phyloP scores from a whole-genome alignment of 148 eudicot genomes.

The Fagopyrum tataricum region DNA sequence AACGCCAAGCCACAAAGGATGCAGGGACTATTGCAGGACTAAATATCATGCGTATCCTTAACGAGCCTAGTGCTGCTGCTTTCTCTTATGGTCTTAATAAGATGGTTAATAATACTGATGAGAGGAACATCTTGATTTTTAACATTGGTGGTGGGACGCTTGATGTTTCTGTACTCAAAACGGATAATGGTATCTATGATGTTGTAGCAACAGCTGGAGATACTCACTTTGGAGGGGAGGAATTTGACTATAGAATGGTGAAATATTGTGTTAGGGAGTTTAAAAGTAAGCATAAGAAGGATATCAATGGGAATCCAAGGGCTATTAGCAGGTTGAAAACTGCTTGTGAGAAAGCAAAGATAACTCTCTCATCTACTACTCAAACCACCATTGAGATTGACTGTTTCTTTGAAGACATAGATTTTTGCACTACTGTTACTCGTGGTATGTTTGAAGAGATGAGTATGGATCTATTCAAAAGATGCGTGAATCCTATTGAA shows the following conservation, averaged over 20 bases:
- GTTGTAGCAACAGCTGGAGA: slow-evolving; percentile 13
- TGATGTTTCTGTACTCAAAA: slow-evolving; percentile 14
- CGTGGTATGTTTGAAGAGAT: slow-evolving; percentile 12
- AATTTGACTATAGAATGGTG: slow-evolving; percentile 12
- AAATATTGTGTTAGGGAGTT: slow-evolving; percentile 13
- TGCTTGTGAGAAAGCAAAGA: slow-evolving; percentile 6
- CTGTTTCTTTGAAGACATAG: slow-evolving; percentile 8
- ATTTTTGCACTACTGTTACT: slow-evolving; percentile 10
- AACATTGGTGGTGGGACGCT: slow-evolving; percentile 14
- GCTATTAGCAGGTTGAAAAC: slow-evolving; percentile 13
- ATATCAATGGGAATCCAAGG: slow-evolving; percentile 14
- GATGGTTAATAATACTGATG: not conserved
- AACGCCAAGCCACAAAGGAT: slow-evolving; percentile 4
- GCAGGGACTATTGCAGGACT: not conserved
- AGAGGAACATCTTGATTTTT: slow-evolving; percentile 13
- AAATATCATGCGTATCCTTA: not conserved
- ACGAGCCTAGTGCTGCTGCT: slow-evolving; percentile 14
- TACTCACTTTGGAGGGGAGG: slow-evolving; percentile 14
- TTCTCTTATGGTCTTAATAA: slow-evolving; percentile 15
- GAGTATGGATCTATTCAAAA: slow-evolving; percentile 1
- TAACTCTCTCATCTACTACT: slow-evolving; percentile 10
- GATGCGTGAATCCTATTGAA: slow-evolving; percentile 4
- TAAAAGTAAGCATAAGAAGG: slow-evolving; percentile 12
- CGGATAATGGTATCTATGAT: slow-evolving; percentile 13
- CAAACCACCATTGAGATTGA: slow-evolving; percentile 4